A percentile compares a stretch with the other conserved stretches of the same genome.
These are phyloP conservation scores for Papiliotrema nemorosa DNA, from an alignment of 1,284 basidiomycete genomes.

Conservation along the genomic window DNA sequence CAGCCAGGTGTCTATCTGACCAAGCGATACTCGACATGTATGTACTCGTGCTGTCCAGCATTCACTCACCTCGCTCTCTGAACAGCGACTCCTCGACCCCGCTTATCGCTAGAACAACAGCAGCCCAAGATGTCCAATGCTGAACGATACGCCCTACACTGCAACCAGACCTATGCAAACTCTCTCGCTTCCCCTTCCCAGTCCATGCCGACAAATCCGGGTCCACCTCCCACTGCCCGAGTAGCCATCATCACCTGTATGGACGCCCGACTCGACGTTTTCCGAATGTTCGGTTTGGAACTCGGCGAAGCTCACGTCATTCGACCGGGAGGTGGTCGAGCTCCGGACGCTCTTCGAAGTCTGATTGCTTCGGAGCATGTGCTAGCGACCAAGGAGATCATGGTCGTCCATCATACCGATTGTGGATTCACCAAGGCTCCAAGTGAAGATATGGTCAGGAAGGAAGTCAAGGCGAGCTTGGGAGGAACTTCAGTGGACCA, in stretches of 20 bases:
- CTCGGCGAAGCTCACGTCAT: conserved; percentile 27
- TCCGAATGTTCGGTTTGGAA: conserved; percentile 17
- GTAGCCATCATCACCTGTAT: conserved; percentile 21
- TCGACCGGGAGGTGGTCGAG: conserved; percentile 22
- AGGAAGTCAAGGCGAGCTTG: conserved; percentile 7
- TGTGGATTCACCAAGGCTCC: conserved; percentile 19
- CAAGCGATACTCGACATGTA: no score
- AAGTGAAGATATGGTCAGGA: conserved; percentile 9
- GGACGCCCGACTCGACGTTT: conserved; percentile 24
- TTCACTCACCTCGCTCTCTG: no score
- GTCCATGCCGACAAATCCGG: conserved; percentile 10
- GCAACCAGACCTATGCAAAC: conserved; percentile 11
- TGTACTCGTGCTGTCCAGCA: no score
- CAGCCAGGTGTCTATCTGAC: no score
- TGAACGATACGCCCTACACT: conserved; percentile 13
- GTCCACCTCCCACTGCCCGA: conserved; percentile 13
- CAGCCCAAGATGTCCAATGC: conserved; percentile 13
- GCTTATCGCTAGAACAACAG: no score
- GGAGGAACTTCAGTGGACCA: conserved; percentile 10
- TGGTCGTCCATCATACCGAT: conserved; percentile 25
- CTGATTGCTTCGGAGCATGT: conserved; percentile 27
- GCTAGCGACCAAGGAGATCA: conserved; percentile 22
- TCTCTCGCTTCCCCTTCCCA: conserved; percentile 3
- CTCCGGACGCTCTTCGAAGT: conserved; percentile 20
- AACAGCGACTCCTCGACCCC: no score